Base-by-base conservation (phyloP, 768 basidiomycete species). In the Lactarius sanguifluus region DNA sequence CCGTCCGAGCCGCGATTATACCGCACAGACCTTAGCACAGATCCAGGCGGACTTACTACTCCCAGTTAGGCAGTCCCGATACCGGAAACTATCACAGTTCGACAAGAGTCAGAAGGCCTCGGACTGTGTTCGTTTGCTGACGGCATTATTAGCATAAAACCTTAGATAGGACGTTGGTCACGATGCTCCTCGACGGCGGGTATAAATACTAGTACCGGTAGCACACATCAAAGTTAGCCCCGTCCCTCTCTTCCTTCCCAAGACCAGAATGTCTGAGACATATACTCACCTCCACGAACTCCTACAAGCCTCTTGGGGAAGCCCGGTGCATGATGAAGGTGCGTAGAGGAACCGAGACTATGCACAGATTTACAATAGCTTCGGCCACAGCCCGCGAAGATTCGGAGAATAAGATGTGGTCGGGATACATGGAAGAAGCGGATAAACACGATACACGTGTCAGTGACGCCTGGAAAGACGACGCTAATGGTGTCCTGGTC, bases 321-420 rank as follows among this genome's bases (percentile, higher is more conserved):
- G n/a, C 45, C 23, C 23, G 1, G 47, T 13, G 12, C 47, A 15
- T 13, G 47, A 25, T 12, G 23, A 50, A 7, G 47, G 47, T 50
- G 47, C 12, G 47, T 50, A 25, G 47, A 50, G 47, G 23, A 50
- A 50, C 47, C 5, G 47, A 23, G 47, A 50, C 47, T 13, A 20
- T 25, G 13, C 23, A 13, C 10, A n/a, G 16, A 50, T 13, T 13
- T 25, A 13, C n/a, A 50, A 50, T 1, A 25, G 15, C 36, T 60
- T 15, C 32, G 15, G 9, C 5, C 10, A 30, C 25, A 66, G 59
- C 41, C 38, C 45, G 41, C 20, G 36, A 50, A 10, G 60, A 66
- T 47, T 34, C 43, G 25, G 28, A n/a, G 5, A 59, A 56, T 5
- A 58, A 59, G n/a, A 69, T 70, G 50, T 70, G 69, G 69, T 55